Conservation (phyloP, 768 basidiomycete species). For the Porphyrellus cyaneotinctus region DNA sequence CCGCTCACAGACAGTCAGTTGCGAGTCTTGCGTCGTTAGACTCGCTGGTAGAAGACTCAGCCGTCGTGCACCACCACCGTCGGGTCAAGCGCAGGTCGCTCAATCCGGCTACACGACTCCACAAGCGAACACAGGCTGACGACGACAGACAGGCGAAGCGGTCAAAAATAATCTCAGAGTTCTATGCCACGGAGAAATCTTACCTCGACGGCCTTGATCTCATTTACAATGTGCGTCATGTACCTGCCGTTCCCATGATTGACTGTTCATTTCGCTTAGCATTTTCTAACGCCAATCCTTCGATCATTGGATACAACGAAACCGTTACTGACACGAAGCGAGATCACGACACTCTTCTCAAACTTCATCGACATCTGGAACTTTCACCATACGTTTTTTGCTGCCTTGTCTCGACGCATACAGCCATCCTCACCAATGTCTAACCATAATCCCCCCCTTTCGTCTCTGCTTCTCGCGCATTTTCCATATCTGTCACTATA, state of each 20-base stretch:
- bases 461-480: slow-evolving; percentile 67
- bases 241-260: neutral
- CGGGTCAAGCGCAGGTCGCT: slow-evolving; percentile 35
- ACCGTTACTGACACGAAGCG: slow-evolving; percentile 64
- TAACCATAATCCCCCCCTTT: slow-evolving; percentile 40
- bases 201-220: slow-evolving; percentile 82
- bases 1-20: slow-evolving; percentile 54
- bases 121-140: slow-evolving; percentile 39
- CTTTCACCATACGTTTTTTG: slow-evolving; percentile 71
- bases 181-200: slow-evolving; percentile 74
- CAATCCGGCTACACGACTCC: slow-evolving; percentile 19
- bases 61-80: slow-evolving; percentile 25
- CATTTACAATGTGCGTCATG: slow-evolving; percentile 63
- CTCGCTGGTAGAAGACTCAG: slow-evolving; percentile 54
- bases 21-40: slow-evolving; percentile 72
- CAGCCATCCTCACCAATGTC: slow-evolving; percentile 19
- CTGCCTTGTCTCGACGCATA: slow-evolving; percentile 48
- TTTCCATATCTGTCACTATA: slow-evolving; percentile 88
- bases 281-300: slow-evolving; percentile 80
- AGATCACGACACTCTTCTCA: slow-evolving; percentile 73
- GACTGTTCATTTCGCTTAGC: slow-evolving; percentile 39
- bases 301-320: slow-evolving; percentile 63
- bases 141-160: slow-evolving; percentile 53
- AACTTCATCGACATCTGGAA: slow-evolving; percentile 94
- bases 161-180: slow-evolving; percentile 70